Conservation (phyloP, 768 basidiomycete species). For the Pleurotus eryngii region DNA sequence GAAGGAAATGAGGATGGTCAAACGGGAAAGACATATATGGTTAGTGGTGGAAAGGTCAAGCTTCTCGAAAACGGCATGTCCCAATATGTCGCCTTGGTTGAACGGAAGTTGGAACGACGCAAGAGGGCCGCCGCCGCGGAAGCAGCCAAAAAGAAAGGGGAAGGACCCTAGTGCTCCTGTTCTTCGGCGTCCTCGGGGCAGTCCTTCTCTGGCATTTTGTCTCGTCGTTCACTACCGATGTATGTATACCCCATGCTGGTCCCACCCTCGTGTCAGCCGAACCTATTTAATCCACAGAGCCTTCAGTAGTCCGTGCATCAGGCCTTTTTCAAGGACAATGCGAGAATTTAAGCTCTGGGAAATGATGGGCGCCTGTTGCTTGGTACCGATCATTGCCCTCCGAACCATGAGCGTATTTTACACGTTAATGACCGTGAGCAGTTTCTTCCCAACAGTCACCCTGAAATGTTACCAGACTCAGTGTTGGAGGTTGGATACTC, state of each 20-base stretch:
- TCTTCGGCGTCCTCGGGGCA: too few species aligned
- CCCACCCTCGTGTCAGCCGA: too few species aligned
- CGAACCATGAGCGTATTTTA: not conserved
- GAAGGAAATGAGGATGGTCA: constrained; percentile 11
- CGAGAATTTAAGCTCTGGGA: too few species aligned
- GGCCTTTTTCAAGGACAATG: too few species aligned
- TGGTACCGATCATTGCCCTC: not conserved
- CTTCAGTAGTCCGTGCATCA: too few species aligned
- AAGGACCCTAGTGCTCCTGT: not conserved
- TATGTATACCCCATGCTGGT: too few species aligned
- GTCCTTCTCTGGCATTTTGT: too few species aligned
- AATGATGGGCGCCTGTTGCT: not conserved
- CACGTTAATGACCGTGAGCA: not conserved
- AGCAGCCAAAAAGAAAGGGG: constrained; percentile 1
- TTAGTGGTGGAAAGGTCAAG: constrained; percentile 19
- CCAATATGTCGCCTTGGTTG: constrained; percentile 18
- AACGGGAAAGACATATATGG: constrained; percentile 18
- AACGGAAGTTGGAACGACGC: constrained; percentile 16
- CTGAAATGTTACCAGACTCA: constrained; percentile 12
- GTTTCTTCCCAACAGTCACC: not conserved
- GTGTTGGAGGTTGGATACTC: constrained; percentile 35
- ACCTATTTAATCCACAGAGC: too few species aligned
- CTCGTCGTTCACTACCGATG: too few species aligned
- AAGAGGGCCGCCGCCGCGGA: constrained; percentile 3
- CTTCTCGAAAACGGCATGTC: constrained; percentile 20